phyloP scores from a whole-genome alignment of 306 rosid species.

The barrel medic (Medicago truncatula) region DNA sequence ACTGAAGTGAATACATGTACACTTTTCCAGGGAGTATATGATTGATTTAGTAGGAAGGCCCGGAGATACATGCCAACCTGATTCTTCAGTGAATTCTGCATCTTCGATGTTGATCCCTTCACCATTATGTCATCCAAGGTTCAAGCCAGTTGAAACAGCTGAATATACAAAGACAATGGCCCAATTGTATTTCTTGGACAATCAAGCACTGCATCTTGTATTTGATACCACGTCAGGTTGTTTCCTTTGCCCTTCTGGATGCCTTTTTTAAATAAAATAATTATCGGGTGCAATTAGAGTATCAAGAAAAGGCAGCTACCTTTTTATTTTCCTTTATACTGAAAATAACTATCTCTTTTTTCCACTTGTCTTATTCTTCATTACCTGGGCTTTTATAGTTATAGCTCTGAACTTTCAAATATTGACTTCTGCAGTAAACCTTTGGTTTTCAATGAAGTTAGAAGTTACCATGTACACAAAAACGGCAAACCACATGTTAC shows the following conservation, averaged over 20 bases:
- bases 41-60: constrained; percentile 89
- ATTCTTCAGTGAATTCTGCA: constrained; percentile 88
- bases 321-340: constrained; percentile 22
- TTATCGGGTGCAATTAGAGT: neutral
- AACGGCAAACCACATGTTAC: constrained; percentile 4
- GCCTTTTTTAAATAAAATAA: constrained; percentile 19
- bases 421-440: constrained; percentile 5
- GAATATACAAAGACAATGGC: constrained; percentile 78
- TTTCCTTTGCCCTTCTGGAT: constrained; percentile 39
- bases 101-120: constrained; percentile 80
- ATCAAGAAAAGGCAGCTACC: constrained; percentile 4
- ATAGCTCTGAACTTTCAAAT: constrained; percentile 28
- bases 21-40: constrained; percentile 74
- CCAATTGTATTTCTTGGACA: constrained; percentile 72
- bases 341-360: constrained; percentile 17
- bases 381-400: constrained; percentile 11
- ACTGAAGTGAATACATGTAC: constrained; percentile 6
- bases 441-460: constrained; percentile 22
- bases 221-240: constrained; percentile 80
- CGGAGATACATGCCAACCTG: constrained; percentile 74
- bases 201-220: constrained; percentile 69
- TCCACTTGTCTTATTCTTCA: constrained; percentile 2
- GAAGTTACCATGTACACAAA: neutral
- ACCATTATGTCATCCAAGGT: constrained; percentile 85
- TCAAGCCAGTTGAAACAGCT: constrained; percentile 68